Conservation (phyloP, 2,329 filamentous ascomycete genomes). For the Exophiala xenobiotica region DNA sequence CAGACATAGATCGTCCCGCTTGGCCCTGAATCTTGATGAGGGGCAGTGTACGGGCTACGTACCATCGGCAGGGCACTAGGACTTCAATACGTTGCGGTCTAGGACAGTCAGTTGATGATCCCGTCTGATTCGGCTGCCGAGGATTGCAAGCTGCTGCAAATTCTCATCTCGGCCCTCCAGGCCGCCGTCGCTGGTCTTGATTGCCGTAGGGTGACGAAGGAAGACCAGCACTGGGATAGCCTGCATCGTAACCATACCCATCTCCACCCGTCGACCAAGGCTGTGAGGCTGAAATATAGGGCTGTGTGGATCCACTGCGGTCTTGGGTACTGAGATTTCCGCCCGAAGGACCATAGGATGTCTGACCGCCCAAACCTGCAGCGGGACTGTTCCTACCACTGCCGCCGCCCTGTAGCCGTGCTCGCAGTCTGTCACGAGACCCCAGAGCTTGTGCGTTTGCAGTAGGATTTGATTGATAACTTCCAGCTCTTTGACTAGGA, state of each 20-base stretch:
- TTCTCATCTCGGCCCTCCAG: constrained; percentile 27
- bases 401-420: constrained; percentile 68
- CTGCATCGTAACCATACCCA: constrained; percentile 17
- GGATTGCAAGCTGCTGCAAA: no score
- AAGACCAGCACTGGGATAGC: constrained; percentile 15
- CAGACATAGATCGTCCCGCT: no score
- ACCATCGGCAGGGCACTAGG: no score
- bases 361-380: constrained; percentile 16
- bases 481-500: constrained; percentile 71
- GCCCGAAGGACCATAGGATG: constrained; percentile 16
- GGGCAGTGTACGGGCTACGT: no score
- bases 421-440: constrained; percentile 65
- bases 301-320: constrained; percentile 21
- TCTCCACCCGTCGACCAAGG: constrained; percentile 29
- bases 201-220: constrained; percentile 22
- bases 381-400: constrained; percentile 29
- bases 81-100: no score
- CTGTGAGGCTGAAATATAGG: constrained; percentile 30
- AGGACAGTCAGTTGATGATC: no score
- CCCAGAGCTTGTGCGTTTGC: constrained; percentile 37
- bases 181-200: constrained; percentile 24
- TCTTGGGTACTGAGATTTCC: constrained; percentile 10
- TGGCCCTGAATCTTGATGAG: no score
- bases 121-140: no score
- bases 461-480: constrained; percentile 62